These are phyloP conservation scores for Ceratopteris richardii DNA, from an alignment of 75 land plant genomes.

Conservation along the genomic window DNA sequence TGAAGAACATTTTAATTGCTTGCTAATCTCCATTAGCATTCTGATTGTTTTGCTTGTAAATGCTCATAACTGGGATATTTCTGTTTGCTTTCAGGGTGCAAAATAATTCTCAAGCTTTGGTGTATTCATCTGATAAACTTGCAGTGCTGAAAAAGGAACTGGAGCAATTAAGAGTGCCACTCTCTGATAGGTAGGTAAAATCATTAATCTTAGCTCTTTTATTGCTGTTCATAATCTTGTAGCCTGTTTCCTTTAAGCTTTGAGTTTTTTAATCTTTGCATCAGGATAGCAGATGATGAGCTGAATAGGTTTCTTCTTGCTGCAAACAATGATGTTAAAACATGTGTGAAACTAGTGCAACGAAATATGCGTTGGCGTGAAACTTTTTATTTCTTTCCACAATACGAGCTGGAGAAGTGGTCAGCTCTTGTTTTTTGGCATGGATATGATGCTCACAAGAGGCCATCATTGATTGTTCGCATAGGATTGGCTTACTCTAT, in stretches of 20 bases:
- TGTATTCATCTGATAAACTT: no score
- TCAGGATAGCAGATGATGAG: conserved; percentile 72
- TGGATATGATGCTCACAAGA: conserved; percentile 45
- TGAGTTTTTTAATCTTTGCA: not conserved
- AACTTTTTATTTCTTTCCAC: conserved; percentile 48
- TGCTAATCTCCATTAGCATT: no score
- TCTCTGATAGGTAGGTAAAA: no score
- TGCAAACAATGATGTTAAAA: conserved; percentile 50
- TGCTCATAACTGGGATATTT: no score
- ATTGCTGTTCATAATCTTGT: no score
- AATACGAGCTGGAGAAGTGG: conserved; percentile 60
- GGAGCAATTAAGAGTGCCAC: no score
- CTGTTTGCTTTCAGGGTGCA: no score
- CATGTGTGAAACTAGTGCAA: conserved; percentile 29
- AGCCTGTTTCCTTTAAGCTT: not conserved
- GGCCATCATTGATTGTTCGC: conserved; percentile 75
- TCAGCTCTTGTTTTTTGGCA: conserved; percentile 86
- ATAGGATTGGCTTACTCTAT: conserved; percentile 63
- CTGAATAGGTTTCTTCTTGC: conserved; percentile 65
- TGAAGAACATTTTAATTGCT: no score
- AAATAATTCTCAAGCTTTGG: no score
- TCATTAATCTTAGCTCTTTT: no score
- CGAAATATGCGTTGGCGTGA: conserved; percentile 74
- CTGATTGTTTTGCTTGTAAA: no score
- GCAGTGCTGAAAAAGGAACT: no score